These are phyloP conservation scores for Trypanosomatidae sp. DNA, from an alignment of 208 protist species.

Conservation along the genomic window DNA sequence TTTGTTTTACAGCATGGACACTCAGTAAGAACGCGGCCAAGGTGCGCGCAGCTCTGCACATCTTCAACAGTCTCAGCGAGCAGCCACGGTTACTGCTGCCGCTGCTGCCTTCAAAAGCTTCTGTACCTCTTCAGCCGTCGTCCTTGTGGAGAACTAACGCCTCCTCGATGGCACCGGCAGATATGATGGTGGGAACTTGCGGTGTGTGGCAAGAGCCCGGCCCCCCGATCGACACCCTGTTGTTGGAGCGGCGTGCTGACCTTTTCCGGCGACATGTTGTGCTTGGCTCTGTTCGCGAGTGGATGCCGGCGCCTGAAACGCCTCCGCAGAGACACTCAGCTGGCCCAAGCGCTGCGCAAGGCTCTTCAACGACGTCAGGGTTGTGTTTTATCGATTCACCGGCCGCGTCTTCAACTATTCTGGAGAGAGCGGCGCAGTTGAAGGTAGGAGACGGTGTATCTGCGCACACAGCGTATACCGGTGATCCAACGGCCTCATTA, in stretches of 20 bases:
- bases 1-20: constrained; percentile 73
- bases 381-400: not conserved
- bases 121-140: not conserved
- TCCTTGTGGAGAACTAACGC: not conserved
- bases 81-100: constrained; percentile 56
- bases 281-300: constrained; percentile 25
- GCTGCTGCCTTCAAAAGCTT: constrained; percentile 16
- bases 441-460: not conserved
- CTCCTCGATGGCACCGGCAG: not conserved
- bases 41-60: constrained; percentile 58
- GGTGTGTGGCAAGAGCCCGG: constrained; percentile 16
- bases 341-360: not conserved
- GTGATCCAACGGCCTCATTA: not conserved
- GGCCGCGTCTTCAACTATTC: not conserved
- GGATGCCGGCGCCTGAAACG: not conserved
- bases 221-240: constrained; percentile 43
- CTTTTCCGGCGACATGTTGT: constrained; percentile 42
- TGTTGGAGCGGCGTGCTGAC: constrained; percentile 34
- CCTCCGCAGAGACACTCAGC: not conserved
- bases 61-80: constrained; percentile 74
- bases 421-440: not conserved
- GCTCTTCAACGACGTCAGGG: not conserved
- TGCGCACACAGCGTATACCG: not conserved
- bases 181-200: not conserved
- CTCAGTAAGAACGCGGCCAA: constrained; percentile 63